phyloP scores from a whole-genome alignment of 306 rosid genomes.

The Castanea crenata region DNA sequence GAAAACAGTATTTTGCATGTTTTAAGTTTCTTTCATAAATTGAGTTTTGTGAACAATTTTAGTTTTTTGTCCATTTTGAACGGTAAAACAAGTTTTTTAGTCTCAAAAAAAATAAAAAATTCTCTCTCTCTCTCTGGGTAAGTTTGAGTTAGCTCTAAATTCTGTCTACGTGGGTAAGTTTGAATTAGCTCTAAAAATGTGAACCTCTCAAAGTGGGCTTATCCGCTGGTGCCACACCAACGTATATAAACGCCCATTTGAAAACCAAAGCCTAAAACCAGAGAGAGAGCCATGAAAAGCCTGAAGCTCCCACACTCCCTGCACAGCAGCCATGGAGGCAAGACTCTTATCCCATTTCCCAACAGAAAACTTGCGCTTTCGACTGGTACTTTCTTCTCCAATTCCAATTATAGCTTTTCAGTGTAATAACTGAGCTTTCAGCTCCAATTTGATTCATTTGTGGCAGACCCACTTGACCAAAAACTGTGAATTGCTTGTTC shows the following conservation, averaged over 20 bases:
- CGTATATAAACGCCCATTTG: conserved; percentile 27
- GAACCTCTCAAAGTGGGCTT: conserved; percentile 18
- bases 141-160: too few relatives aligned
- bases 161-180: neutral
- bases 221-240: conserved; percentile 22
- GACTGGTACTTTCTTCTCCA: conserved; percentile 26
- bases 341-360: conserved; percentile 23
- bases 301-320: conserved; percentile 31
- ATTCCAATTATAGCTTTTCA: neutral
- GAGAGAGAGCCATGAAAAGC: conserved; percentile 30
- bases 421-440: neutral
- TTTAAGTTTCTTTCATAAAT: too few relatives aligned
- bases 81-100: too few relatives aligned
- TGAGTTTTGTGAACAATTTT: too few relatives aligned
- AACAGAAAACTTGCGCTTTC: conserved; percentile 18
- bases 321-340: conserved; percentile 19
- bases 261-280: neutral
- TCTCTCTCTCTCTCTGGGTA: too few relatives aligned
- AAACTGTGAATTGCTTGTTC: neutral
- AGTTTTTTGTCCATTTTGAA: rapidly evolving
- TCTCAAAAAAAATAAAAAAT: too few relatives aligned
- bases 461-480: conserved; percentile 1
- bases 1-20: too few relatives aligned
- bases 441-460: neutral
- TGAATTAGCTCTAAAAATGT: neutral